Conservation (phyloP, 1,284 basidiomycete genomes). For the Puccinia triticina region DNA sequence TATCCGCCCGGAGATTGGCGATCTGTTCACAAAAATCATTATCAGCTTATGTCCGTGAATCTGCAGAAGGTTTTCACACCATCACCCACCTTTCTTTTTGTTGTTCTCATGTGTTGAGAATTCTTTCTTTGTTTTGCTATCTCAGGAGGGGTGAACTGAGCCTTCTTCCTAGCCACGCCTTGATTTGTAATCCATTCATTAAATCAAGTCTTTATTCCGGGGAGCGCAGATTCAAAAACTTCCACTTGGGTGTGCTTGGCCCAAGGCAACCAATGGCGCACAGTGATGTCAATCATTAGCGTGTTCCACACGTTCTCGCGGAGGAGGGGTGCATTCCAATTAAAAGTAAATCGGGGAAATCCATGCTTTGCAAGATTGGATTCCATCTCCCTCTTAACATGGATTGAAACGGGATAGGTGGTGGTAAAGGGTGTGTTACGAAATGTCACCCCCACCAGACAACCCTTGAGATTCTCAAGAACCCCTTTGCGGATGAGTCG, state of each 20-base stretch:
- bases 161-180: neutral
- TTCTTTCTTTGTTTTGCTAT: neutral
- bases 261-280: too few species aligned
- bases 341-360: neutral
- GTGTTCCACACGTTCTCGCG: neutral
- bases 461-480: neutral
- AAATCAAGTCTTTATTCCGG: neutral
- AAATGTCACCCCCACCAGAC: neutral
- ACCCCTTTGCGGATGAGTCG: neutral
- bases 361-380: neutral
- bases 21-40: neutral
- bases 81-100: conserved; percentile 10
- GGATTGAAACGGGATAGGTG: neutral
- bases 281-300: neutral
- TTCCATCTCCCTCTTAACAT: conserved; percentile 8
- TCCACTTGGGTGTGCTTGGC: neutral
- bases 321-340: neutral
- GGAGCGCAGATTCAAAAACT: neutral
- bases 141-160: neutral
- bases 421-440: neutral
- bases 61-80: too few species aligned
- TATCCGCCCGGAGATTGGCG: neutral
- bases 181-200: neutral
- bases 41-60: too few species aligned
- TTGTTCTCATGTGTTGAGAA: neutral